Percentiles rank a stretch among this genome's conserved stretches.
phyloP scores from a whole-genome alignment of 1,139 yeast species.

The Debaryomyces psychrophilus region DNA sequence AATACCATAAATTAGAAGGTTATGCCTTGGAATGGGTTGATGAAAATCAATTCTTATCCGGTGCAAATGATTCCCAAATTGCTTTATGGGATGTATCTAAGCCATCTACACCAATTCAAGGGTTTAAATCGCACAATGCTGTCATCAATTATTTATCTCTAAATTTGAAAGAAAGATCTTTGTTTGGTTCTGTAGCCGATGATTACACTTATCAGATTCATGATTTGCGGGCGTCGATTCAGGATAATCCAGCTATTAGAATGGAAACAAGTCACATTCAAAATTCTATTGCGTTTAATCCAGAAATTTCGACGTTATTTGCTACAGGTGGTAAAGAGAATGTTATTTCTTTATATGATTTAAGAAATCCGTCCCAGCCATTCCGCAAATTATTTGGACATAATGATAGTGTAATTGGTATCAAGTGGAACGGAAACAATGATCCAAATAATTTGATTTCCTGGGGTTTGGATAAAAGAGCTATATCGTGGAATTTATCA shows the following conservation, averaged over 20 bases:
- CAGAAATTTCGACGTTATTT: constrained; percentile 44
- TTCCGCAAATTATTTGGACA: constrained; percentile 56
- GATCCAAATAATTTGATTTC: constrained; percentile 46
- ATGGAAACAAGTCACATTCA: constrained; percentile 49
- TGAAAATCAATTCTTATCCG: constrained; percentile 57
- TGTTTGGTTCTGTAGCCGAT: constrained; percentile 76
- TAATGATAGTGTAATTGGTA: constrained; percentile 42
- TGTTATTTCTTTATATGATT: constrained; percentile 51
- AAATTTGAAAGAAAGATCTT: constrained; percentile 45
- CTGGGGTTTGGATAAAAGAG: constrained; percentile 54
- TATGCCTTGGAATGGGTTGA: constrained; percentile 69
- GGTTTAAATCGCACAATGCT: constrained; percentile 50
- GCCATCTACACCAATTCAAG: constrained; percentile 46
- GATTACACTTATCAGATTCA: constrained; percentile 68
- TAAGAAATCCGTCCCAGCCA: constrained; percentile 51
- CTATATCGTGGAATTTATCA: constrained; percentile 54
- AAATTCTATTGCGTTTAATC: constrained; percentile 54
- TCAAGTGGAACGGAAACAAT: constrained; percentile 39
- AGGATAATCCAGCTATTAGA: constrained; percentile 44
- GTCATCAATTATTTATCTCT: constrained; percentile 61
- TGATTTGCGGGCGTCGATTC: constrained; percentile 55
- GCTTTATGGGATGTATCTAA: constrained; percentile 68
- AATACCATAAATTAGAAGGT: constrained; percentile 68
- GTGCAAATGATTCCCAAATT: constrained; percentile 67
- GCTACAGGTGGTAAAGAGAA: constrained; percentile 61